Evolutionary conservation across 1,284 basidiomycete genomes (phyloP), one percentile per base, ranked within the genome.

Genomic region (Ceratorhiza oryzae-sativae): DNA sequence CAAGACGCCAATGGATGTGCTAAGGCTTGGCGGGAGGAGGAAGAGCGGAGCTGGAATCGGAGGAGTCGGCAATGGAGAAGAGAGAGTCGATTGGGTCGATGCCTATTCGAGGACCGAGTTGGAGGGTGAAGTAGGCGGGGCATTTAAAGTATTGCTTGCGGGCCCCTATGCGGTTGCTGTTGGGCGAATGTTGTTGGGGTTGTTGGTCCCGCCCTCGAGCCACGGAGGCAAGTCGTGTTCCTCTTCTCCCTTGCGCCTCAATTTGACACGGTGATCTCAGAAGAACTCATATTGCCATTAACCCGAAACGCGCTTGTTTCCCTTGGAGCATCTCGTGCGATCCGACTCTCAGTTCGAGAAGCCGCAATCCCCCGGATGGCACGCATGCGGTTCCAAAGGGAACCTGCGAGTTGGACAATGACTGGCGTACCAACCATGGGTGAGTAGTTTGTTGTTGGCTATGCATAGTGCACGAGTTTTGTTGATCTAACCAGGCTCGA

Each of bases 131-230:
- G 63, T 67, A 2, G 27, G 63, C 36, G 63, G 63, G 6, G 63
- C 63, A 34, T 67, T 67, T 25, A 67, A 55, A 39, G 63, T 67
- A 25, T 30, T 67, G n/a, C 36, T 67, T 18, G 36, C 49, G 1
- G 63, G 63, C 1, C 63, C 63, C 20, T 67, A 67, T 42, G 63
- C 63, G 41, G 63, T 67, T 53, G 63, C 63, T 15, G 63, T 55
- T 3, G 63, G 63, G 20, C 32, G 63, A 51, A 67, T 67, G 48
- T 55, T 67, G 25, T 55, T 67, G 49, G 63, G 49, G 23, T 42
- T 67, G 36, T 45, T 67, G 39, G 63, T 55, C 12, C 63, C 63
- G 12, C 41, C 30, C 5, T 62, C 60, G 5, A 13, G 32, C 25
- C 3, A 34, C 36, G 15, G 45, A 46, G 42, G 45, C n/a, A 36